Evolutionary conservation across 2,329 filamentous ascomycete genomes (phyloP), one percentile per base, ranked within the genome.

Genomic region (Ophiocordyceps robertsii): DNA sequence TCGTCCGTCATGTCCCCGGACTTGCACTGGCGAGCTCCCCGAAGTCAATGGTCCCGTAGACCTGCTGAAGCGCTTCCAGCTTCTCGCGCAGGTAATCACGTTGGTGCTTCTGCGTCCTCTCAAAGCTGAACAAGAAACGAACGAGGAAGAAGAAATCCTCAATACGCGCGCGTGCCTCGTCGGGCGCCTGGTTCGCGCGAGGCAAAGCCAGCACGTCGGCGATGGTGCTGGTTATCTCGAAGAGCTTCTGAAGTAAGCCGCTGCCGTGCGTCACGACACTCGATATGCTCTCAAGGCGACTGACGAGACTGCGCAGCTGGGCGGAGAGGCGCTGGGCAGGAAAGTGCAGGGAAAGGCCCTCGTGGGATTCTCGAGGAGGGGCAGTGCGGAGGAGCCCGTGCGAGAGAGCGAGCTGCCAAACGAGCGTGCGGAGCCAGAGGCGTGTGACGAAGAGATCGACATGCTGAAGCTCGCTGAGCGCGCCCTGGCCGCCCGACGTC

Each of bases 171-270:
- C 61, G 58, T 2, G 66, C 67, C 29, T 72, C 69, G 33, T 68
- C 62, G 4, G 66, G 54, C 9, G 51, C 53, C 43, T 57, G 40
- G 21, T 48, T 46, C 1, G 62, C 63, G 7, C 65, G 61, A 0
- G 70, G 68, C 13, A 75, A 58, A 37, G 72, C 69, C 19, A 77
- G 63, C 2, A 78, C 73, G 47, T 77, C 73, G 9, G 73, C 72
- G 38, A 77, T 72, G 2, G 72, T 76, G 51, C 72, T 74, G 0
- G 72, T 71, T 46, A 78, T 73, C 50, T 78, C 74, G 43, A 78
- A 75, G 5, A 78, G 60, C 52, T 78, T 78, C 46, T 74, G 68
- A 41, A 76, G 59, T 43, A 78, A 73, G 19, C 70, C 70, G 32
- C 64, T 70, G 8, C 74, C 73, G 48, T 78, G 72, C 5, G 73